A percentile compares a stretch with the other conserved stretches of the same genome.
Conservation (phyloP, 192 early-diverging fungal genomes). For the Geosiphon pyriformis region DNA sequence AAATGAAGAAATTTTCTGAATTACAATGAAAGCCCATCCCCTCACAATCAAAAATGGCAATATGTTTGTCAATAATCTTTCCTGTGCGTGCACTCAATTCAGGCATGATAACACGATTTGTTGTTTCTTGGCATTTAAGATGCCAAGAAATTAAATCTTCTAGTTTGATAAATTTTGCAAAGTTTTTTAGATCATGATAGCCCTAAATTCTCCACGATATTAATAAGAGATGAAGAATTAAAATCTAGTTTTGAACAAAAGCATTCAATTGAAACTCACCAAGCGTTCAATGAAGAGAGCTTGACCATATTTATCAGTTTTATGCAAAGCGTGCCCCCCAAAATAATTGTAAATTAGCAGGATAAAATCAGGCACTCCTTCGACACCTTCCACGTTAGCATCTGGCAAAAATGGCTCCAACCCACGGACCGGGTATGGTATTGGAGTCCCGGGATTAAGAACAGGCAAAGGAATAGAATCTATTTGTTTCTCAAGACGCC, state of each 20-base stretch:
- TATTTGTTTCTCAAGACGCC: constrained; percentile 54
- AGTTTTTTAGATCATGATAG: constrained; percentile 57
- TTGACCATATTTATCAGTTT: constrained; percentile 82
- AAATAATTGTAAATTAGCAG: constrained; percentile 57
- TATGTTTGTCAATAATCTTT: constrained; percentile 68
- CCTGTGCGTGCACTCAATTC: constrained; percentile 71
- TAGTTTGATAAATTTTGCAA: constrained; percentile 54
- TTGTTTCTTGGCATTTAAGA: constrained; percentile 64
- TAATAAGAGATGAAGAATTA: not conserved
- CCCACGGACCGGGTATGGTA: constrained; percentile 64
- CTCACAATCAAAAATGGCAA: constrained; percentile 88
- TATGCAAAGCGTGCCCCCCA: constrained; percentile 76
- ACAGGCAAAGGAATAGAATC: constrained; percentile 55
- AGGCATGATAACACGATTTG: constrained; percentile 63
- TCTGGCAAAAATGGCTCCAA: constrained; percentile 53
- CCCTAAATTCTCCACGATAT: constrained; percentile 48
- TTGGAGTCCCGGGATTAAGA: constrained; percentile 48
- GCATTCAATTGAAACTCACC: constrained; percentile 36
- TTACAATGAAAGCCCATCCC: constrained; percentile 72
- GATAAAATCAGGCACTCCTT: constrained; percentile 58
- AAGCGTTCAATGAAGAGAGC: constrained; percentile 90
- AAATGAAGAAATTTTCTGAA: constrained; percentile 27
- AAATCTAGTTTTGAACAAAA: not conserved
- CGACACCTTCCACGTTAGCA: constrained; percentile 52
- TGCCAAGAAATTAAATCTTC: constrained; percentile 64